A percentile compares a stretch with the other conserved stretches of the same genome.
Evolutionary conservation across 179 eudicot species (phyloP).

Genomic region (Beta macrorhiza): DNA sequence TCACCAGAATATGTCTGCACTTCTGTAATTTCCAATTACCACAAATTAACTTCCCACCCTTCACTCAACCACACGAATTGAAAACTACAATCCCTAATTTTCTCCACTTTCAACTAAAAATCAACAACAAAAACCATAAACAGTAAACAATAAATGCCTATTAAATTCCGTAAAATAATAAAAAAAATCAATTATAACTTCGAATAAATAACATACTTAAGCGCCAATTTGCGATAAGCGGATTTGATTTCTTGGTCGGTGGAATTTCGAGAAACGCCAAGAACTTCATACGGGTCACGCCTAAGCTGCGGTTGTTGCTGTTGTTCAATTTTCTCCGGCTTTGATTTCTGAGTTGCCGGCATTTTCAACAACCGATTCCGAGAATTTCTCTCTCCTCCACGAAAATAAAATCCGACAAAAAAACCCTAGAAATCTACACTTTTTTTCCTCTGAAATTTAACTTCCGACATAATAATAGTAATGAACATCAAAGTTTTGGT

Average conservation of each 20-base stretch:
- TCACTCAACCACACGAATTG: neutral
- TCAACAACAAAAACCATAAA: neutral
- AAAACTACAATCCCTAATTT: neutral
- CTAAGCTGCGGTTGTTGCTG: constrained; percentile 40
- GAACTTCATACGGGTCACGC: constrained; percentile 90
- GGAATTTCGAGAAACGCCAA: constrained; percentile 60
- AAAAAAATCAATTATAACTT: neutral
- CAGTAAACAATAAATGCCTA: neutral
- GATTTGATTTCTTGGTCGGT: constrained; percentile 87
- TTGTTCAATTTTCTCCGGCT: constrained; percentile 40
- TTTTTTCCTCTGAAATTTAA: neutral
- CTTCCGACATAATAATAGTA: neutral
- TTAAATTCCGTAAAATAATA: neutral
- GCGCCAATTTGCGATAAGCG: constrained; percentile 87
- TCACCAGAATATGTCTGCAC: neutral
- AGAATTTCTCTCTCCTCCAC: neutral
- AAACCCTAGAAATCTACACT: neutral
- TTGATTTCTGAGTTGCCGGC: constrained; percentile 55
- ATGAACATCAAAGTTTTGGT: constrained; percentile 9
- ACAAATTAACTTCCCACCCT: neutral
- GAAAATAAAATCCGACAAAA: neutral
- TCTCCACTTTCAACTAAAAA: neutral
- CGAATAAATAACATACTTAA: constrained; percentile 53
- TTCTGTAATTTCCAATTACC: too few species aligned
- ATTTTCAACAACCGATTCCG: constrained; percentile 28